Percentiles rank a stretch among this genome's conserved stretches.
Evolutionary conservation across 306 rosid species (phyloP).

Genomic region (Cucurbita argyrosperma): DNA sequence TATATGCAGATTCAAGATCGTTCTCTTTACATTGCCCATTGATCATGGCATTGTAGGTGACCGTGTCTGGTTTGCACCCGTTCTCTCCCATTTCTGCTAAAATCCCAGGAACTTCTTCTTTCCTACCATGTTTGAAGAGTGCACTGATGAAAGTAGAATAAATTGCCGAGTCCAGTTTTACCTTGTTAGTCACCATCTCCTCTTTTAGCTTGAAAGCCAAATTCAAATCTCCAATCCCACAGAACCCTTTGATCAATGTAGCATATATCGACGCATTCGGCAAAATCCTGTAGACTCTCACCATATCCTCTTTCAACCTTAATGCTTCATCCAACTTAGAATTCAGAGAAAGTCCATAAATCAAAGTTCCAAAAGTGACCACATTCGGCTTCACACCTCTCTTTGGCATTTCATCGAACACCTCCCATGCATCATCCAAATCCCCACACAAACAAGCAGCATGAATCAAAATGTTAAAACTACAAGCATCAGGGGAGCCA

Average conservation of each 20-base stretch:
- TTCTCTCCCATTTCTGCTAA: conserved; percentile 46
- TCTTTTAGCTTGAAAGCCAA: conserved; percentile 40
- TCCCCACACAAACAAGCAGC: conserved; percentile 13
- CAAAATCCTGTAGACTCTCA: conserved; percentile 14
- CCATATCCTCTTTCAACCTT: conserved; percentile 39
- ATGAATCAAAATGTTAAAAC: conserved; percentile 49
- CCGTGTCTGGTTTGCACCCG: conserved; percentile 34
- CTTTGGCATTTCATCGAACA: conserved; percentile 51
- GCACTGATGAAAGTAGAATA: conserved; percentile 42
- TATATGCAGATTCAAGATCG: conserved; percentile 31
- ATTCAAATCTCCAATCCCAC: conserved; percentile 32
- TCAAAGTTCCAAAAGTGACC: conserved; percentile 46
- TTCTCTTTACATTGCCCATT: conserved; percentile 45
- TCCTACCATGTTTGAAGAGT: conserved; percentile 41
- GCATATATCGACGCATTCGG: conserved; percentile 34
- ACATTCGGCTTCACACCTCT: conserved; percentile 18
- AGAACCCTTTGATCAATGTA: conserved; percentile 40
- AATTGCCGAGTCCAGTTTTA: conserved; percentile 26
- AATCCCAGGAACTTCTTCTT: conserved; percentile 27
- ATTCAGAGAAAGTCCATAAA: conserved; percentile 32
- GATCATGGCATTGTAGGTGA: conserved; percentile 63
- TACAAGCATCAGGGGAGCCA: conserved; percentile 42
- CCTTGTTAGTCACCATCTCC: conserved; percentile 40
- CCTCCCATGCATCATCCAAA: conserved; percentile 19
- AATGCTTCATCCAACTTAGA: conserved; percentile 29